Evolutionary conservation across 768 basidiomycete species (phyloP).

Genomic region (Nidularia sp.): DNA sequence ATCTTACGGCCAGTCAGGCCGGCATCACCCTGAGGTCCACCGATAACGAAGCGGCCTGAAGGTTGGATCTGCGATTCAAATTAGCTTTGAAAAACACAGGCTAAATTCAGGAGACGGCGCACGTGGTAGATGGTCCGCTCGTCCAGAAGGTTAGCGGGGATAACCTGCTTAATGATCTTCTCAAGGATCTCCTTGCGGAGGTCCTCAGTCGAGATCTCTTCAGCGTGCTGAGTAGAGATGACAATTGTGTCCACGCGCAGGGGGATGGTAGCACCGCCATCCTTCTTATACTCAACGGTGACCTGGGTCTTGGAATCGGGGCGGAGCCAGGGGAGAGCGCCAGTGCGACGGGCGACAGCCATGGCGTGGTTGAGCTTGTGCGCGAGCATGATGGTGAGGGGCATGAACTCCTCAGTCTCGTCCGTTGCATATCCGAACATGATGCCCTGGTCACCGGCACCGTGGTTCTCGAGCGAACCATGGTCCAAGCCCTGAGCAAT

Average conservation of each 20-base stretch:
- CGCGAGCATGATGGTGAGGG: slow-evolving; percentile 92
- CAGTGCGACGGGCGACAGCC: slow-evolving; percentile 87
- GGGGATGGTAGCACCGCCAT: slow-evolving; percentile 90
- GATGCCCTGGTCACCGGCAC: slow-evolving; percentile 99
- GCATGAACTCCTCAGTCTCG: slow-evolving; percentile 97
- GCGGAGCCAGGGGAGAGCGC: slow-evolving; percentile 85
- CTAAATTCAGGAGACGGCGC: slow-evolving; percentile 15
- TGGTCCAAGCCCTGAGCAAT: slow-evolving; percentile 99
- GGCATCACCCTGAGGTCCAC: slow-evolving; percentile 99
- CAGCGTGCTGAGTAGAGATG: slow-evolving; percentile 96
- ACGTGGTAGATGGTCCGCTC: slow-evolving; percentile 93
- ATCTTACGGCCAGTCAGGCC: slow-evolving; percentile 99
- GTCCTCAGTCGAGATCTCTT: slow-evolving; percentile 90
- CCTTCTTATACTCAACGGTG: slow-evolving; percentile 99
- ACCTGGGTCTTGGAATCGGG: slow-evolving; percentile 99
- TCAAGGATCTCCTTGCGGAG: slow-evolving; percentile 87
- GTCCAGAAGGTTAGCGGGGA: slow-evolving; percentile 88
- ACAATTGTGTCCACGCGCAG: slow-evolving; percentile 97
- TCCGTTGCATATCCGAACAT: slow-evolving; percentile 99
- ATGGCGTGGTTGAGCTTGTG: slow-evolving; percentile 98
- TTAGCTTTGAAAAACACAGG: not conserved
- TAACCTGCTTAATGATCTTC: slow-evolving; percentile 92
- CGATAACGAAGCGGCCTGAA: slow-evolving; percentile 98
- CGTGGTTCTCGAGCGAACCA: slow-evolving; percentile 89
- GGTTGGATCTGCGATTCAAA: slow-evolving; percentile 78